Evolutionary conservation across 345 rosid species (phyloP), one percentile per base, ranked within the genome.

Genomic region (Linum lewisii): DNA sequence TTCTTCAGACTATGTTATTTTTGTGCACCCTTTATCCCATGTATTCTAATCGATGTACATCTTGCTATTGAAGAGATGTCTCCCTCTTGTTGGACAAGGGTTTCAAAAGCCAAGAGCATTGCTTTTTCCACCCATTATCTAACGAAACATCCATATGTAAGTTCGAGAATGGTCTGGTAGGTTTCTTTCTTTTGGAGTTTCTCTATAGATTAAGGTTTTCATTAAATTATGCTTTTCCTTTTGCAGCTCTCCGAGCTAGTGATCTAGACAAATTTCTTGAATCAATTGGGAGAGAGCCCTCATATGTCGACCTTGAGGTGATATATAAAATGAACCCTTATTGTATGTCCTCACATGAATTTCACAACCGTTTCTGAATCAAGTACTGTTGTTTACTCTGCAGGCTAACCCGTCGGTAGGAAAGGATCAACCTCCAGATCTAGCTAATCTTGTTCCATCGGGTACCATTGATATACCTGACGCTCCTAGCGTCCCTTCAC

Each of bases 401-500:
- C 67, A 88, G 96, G 93, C 81, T 62, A 86, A 74, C 66, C 98
- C 89, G 10, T 38, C 73, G 21, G 91, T 88, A 22, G 96, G 98
- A 61, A 92, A 88, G 76, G 96, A 92, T 72, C 93, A 84, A 66
- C 91, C 96, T 65, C 95, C 98, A 0, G 98, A 92, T 74, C 82
- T 92, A 55, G 91, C 93, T 62, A 66, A 69, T 54, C 75, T 83
- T 68, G 96, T 84, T 65, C 95, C 96, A 21, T 78, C 89, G 38
- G 69, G 67, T 61, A 76, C 93, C 58, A 60, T 64, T 14, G 68
- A 73, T 72, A 47, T 83, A 60, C 82, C 84, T 6, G 90, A 86
- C 63, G 62, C 62, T 72, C 61, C 80, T 14, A 60, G 70, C 29
- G 64, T 72, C 60, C 57, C 79, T 11, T 14, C 34, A 7, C 80